Evolutionary conservation across 805 yeast genomes (phyloP).

Genomic region (Ogataea dorogensis): DNA sequence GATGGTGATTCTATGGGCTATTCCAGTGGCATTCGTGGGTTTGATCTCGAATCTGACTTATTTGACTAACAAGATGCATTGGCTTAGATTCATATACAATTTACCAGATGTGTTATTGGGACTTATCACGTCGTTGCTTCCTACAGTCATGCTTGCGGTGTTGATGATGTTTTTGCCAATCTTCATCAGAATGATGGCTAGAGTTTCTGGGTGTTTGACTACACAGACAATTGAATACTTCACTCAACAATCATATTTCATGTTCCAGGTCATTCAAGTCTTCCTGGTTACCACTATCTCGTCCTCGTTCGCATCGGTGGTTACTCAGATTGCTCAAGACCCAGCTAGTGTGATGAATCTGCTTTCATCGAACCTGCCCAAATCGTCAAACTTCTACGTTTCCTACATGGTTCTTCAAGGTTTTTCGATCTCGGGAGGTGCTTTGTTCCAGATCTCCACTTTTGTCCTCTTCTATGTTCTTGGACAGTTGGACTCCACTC

Average conservation of each 20-base stretch:
- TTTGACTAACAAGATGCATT: constrained; percentile 54
- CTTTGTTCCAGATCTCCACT: constrained; percentile 59
- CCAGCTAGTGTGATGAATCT: constrained; percentile 59
- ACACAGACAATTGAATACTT: constrained; percentile 56
- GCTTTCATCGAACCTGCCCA: constrained; percentile 68
- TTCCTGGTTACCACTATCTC: constrained; percentile 69
- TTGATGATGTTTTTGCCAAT: constrained; percentile 68
- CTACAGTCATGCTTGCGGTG: constrained; percentile 62
- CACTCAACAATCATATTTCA: constrained; percentile 68
- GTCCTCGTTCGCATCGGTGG: constrained; percentile 69
- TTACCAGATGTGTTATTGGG: constrained; percentile 58
- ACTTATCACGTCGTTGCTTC: constrained; percentile 64
- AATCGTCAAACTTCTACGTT: constrained; percentile 69
- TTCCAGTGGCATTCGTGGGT: constrained; percentile 81
- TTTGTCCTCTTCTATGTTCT: constrained; percentile 58
- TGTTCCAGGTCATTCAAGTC: constrained; percentile 68
- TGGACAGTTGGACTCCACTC: constrained; percentile 61
- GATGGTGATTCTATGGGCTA: constrained; percentile 64
- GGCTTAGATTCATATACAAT: constrained; percentile 54
- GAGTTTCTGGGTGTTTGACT: constrained; percentile 56
- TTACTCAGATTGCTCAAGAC: constrained; percentile 55
- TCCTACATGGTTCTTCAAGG: constrained; percentile 71
- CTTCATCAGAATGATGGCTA: constrained; percentile 62
- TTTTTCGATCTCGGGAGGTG: constrained; percentile 60
- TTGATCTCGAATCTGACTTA: constrained; percentile 64